Percentiles rank a stretch among this genome's conserved stretches.
Conservation (phyloP, 192 early-diverging fungal genomes). For the Linnemannia elongata region DNA sequence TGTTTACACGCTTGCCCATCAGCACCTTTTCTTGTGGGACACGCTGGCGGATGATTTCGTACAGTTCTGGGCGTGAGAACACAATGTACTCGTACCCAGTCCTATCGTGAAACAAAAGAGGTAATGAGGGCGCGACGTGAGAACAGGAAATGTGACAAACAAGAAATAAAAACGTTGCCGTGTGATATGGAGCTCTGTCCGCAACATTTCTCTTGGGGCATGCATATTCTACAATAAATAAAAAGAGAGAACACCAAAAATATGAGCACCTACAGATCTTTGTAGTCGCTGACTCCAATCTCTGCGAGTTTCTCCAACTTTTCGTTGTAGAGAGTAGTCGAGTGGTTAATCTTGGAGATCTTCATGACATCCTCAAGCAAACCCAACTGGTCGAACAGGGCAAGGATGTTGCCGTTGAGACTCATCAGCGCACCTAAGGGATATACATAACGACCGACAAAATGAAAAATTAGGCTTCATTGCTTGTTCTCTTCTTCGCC, state of each 20-base stretch:
- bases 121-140: too few relatives aligned
- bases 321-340: constrained; percentile 9
- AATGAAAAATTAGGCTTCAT: not conserved
- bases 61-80: constrained; percentile 28
- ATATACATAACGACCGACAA: not conserved
- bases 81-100: constrained; percentile 26
- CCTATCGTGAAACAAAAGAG: not conserved
- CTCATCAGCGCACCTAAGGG: constrained; percentile 25
- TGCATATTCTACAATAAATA: too few relatives aligned
- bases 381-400: constrained; percentile 33
- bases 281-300: not conserved
- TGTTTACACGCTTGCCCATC: constrained; percentile 27
- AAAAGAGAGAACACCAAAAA: too few relatives aligned
- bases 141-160: not conserved
- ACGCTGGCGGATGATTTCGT: constrained; percentile 13
- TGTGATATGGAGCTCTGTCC: too few relatives aligned
- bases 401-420: constrained; percentile 28
- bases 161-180: not conserved
- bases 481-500: not conserved
- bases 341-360: constrained; percentile 6
- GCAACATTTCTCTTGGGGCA: too few relatives aligned
- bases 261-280: not conserved
- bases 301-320: constrained; percentile 9
- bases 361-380: constrained; percentile 20
- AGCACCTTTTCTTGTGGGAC: constrained; percentile 25